Evolutionary conservation across 1,284 basidiomycete genomes (phyloP), one percentile per base, ranked within the genome.

Genomic region (Pseudozyma sp.): DNA sequence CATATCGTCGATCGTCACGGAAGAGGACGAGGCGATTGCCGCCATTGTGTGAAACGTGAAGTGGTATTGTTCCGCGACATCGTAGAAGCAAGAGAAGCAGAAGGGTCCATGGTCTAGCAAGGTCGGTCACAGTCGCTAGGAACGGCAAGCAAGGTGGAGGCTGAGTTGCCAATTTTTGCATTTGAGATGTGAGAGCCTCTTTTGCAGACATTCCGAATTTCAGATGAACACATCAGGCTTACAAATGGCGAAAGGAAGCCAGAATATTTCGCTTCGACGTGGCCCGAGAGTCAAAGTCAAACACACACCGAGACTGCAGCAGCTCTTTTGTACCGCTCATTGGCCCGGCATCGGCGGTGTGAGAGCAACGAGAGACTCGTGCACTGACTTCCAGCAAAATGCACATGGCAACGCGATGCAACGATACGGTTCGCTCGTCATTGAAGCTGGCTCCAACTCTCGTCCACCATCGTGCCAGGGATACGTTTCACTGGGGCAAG

Each of bases 1-100:
- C 57, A 70, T 61, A 31, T 65, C 35, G 49, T 69, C 64, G 29
- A 54, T 17, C 16, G 59, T 65, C 42, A 40, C 55, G 45, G 45
- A 33, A 7, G 57, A 55, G 11, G 19, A 40, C 19, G 62, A 65
- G 4, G 62, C 62, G 13, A 69, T 44, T 30, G 54, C 35, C n/a
- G 63, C 47, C 68, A 71, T 71, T 4, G 4, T 44, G 30, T 11
- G n/a, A 19, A 30, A 5, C 6, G 33, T 17, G 42, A 24, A 24
- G 24, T 24, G 24, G 24, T 24, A 24, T 24, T 24, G n/a, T 50
- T 17, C 17, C 9, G 29, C 8, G 19, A 29, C 16, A 48, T 37
- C 39, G n/a, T 10, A n/a, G 16, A 10, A 42, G 7, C 40, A 42
- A 13, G 13, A 24, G 39, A 54, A 13, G 54, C 33, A 45, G 47